Conservation (phyloP, 129 eudicot species). For the Scalesia atractyloides region DNA sequence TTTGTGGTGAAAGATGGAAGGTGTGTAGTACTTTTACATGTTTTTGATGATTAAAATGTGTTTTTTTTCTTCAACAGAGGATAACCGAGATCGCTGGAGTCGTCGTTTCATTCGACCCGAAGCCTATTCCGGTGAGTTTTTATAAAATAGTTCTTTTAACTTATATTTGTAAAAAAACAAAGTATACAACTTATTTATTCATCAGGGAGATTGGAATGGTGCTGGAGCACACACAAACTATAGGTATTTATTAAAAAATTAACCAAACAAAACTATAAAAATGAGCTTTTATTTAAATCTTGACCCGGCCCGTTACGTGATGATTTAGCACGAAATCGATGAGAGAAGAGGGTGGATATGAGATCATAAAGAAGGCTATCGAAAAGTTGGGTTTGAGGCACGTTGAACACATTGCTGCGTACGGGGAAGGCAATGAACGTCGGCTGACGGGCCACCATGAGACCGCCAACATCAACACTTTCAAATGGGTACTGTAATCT, state of each 20-base stretch:
- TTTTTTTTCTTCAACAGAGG: slow-evolving; percentile 56
- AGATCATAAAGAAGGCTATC: slow-evolving; percentile 81
- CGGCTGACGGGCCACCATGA: slow-evolving; percentile 89
- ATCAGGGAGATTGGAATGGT: slow-evolving; percentile 97
- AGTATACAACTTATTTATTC: background rate
- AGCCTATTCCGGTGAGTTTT: slow-evolving; percentile 74
- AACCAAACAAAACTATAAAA: background rate
- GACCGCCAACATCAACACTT: slow-evolving; percentile 78
- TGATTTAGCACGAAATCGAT: slow-evolving; percentile 74
- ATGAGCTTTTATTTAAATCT: background rate
- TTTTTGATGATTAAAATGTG: slow-evolving; percentile 3
- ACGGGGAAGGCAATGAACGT: slow-evolving; percentile 96
- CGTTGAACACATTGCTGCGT: slow-evolving; percentile 89
- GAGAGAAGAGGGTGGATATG: slow-evolving; percentile 87
- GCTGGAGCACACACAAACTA: slow-evolving; percentile 93
- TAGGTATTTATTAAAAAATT: slow-evolving; percentile 50
- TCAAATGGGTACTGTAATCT: slow-evolving; percentile 67
- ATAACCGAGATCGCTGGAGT: slow-evolving; percentile 91
- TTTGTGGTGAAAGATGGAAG: background rate
- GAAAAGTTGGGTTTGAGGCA: slow-evolving; percentile 73
- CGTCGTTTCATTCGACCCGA: slow-evolving; percentile 87
- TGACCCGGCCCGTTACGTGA: background rate
- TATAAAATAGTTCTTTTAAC: background rate
- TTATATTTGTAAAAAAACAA: background rate
- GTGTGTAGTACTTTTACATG: background rate